Conservation (phyloP, 345 rosid species). For the Excoecaria cochinchinensis region DNA sequence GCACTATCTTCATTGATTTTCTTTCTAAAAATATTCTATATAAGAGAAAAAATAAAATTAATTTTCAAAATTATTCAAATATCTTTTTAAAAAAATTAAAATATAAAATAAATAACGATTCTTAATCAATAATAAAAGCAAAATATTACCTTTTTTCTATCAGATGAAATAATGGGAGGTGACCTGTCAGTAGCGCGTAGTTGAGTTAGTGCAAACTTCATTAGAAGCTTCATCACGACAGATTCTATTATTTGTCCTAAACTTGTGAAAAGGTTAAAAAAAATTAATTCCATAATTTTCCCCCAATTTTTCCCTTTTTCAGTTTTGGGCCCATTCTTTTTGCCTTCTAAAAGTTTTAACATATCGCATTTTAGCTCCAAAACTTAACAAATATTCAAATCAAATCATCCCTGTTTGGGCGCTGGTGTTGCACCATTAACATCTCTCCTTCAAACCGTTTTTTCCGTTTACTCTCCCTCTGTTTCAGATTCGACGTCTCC, state of each 20-base stretch:
- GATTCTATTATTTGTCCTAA: conserved; percentile 13
- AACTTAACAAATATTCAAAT: conserved; percentile 4
- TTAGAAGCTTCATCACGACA: not conserved
- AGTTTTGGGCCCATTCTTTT: not conserved
- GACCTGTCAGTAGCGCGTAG: not conserved
- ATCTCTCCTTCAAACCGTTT: not conserved
- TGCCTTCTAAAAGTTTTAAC: not conserved
- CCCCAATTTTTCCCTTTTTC: not conserved
- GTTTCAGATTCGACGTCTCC: conserved; percentile 14
- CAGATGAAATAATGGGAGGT: not conserved
- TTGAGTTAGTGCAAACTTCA: not conserved
- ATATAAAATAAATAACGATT: too few species aligned
- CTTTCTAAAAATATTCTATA: too few species aligned
- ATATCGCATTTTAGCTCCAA: conserved; percentile 2
- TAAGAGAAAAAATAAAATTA: too few species aligned
- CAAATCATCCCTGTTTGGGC: not conserved
- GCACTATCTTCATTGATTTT: too few species aligned
- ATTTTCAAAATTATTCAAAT: too few species aligned
- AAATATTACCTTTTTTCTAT: too few species aligned
- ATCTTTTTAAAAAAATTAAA: too few species aligned
- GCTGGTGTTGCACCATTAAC: not conserved
- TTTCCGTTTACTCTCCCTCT: not conserved
- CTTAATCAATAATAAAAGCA: too few species aligned
- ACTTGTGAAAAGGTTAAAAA: not conserved
- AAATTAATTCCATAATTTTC: not conserved